A percentile compares a stretch with the other conserved stretches of the same genome.
phyloP scores from a whole-genome alignment of 352 stramenopile species.

The Thalassiosira mediterranea region DNA sequence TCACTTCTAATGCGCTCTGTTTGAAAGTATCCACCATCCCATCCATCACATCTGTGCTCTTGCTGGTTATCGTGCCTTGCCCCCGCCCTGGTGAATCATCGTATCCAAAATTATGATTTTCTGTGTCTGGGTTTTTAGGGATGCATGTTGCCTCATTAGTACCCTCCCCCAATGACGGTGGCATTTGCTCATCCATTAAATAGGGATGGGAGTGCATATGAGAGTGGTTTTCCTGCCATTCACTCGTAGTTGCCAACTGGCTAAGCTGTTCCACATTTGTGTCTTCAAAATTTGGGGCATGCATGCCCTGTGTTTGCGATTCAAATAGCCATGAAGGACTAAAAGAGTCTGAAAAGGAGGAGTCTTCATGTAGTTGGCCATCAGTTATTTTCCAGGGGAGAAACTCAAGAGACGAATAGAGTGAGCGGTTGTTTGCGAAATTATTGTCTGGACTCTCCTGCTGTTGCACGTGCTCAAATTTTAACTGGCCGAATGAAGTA shows the following conservation, averaged over 20 bases:
- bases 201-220: not conserved
- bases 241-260: not conserved
- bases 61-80: slow-evolving; percentile 18
- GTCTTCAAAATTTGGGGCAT: slow-evolving; percentile 14
- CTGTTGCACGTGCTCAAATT: not conserved
- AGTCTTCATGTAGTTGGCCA: not conserved
- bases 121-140: not conserved
- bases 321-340: slow-evolving; percentile 31
- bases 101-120: slow-evolving; percentile 19
- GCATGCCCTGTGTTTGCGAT: slow-evolving; percentile 28
- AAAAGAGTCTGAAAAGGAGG: slow-evolving; percentile 15
- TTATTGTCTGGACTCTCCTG: not conserved
- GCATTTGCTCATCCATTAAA: not conserved
- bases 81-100: slow-evolving; percentile 3
- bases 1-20: not conserved
- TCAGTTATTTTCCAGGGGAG: not conserved
- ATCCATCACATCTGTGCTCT: not conserved
- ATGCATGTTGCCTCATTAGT: not conserved
- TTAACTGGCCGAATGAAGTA: slow-evolving; percentile 72
- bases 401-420: not conserved
- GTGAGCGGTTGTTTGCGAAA: too few species aligned
- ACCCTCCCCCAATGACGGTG: not conserved
- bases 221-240: not conserved
- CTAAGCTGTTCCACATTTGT: too few species aligned
- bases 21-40: not conserved